Percentiles rank a stretch among this genome's conserved stretches.
These are phyloP conservation scores for Calonectria crousiana DNA, from an alignment of 2,329 filamentous ascomycete genomes.

Conservation along the genomic window DNA sequence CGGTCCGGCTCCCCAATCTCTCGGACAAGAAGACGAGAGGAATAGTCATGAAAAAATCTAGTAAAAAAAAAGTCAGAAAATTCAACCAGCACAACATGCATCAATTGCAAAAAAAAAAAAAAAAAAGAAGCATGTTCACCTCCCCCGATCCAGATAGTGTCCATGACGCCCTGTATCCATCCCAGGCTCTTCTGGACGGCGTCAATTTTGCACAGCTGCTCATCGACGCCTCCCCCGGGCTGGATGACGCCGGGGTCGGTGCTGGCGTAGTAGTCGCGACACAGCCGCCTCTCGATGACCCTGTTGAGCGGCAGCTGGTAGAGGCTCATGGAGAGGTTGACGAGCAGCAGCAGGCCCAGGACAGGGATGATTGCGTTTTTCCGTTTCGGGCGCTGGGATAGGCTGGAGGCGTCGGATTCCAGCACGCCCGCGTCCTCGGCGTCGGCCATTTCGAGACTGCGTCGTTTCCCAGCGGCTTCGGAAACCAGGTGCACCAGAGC, in stretches of 20 bases:
- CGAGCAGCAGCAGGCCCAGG: constrained; percentile 56
- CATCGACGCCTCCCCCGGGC: constrained; percentile 57
- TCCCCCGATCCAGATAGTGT: constrained; percentile 62
- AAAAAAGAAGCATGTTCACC: constrained; percentile 44
- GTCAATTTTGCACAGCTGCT: constrained; percentile 67
- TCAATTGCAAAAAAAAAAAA: not conserved
- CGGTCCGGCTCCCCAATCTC: constrained; percentile 52
- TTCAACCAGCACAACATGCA: no score
- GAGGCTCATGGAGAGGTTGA: constrained; percentile 61
- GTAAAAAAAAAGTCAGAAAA: not conserved
- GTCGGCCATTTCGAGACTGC: constrained; percentile 3
- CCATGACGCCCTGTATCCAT: constrained; percentile 64
- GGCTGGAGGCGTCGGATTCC: constrained; percentile 11
- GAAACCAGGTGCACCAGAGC: not conserved
- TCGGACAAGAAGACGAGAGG: constrained; percentile 61
- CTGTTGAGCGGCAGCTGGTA: constrained; percentile 62
- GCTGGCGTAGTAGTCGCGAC: constrained; percentile 60
- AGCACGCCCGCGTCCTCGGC: not conserved
- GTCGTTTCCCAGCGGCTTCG: not conserved
- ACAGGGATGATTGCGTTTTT: constrained; percentile 39
- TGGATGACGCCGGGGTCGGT: constrained; percentile 49
- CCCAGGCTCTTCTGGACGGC: constrained; percentile 63
- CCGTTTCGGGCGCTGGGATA: constrained; percentile 6
- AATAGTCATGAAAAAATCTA: constrained; percentile 64
- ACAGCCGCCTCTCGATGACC: constrained; percentile 61